Evolutionary conservation across 805 yeast genomes (phyloP).

Genomic region (Lipomyces oligophaga): DNA sequence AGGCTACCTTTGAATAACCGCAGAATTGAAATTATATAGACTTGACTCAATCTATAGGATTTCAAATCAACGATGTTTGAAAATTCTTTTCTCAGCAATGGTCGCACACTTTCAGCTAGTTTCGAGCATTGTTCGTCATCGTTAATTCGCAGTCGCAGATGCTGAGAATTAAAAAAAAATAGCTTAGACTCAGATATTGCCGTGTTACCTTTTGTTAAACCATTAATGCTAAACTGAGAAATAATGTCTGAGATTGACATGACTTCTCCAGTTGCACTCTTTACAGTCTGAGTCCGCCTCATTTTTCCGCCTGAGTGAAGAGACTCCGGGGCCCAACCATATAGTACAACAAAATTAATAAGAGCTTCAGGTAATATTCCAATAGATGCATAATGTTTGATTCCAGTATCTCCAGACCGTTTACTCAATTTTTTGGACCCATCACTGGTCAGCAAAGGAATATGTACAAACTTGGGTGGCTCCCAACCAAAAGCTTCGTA

Average conservation of each 20-base stretch:
- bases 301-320: constrained; percentile 45
- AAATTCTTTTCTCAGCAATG: constrained; percentile 36
- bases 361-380: constrained; percentile 86
- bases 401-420: constrained; percentile 76
- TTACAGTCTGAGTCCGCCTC: constrained; percentile 1
- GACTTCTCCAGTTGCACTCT: constrained; percentile 19
- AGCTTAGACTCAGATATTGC: constrained; percentile 80
- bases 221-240: constrained; percentile 56
- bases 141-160: constrained; percentile 47
- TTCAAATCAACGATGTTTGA: neutral
- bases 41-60: constrained; percentile 12
- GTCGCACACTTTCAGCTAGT: constrained; percentile 38
- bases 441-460: constrained; percentile 68
- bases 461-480: constrained; percentile 79
- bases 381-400: constrained; percentile 42
- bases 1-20: constrained; percentile 15
- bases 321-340: constrained; percentile 83
- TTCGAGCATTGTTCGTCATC: too few relatives aligned
- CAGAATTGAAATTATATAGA: neutral
- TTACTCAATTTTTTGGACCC: constrained; percentile 67
- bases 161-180: constrained; percentile 70
- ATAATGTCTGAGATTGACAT: constrained; percentile 18
- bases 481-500: constrained; percentile 84
- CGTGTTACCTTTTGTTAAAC: constrained; percentile 88
- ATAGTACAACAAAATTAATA: constrained; percentile 77